Conservation (phyloP, 2,329 filamentous ascomycete species). For the Tetracladium maxilliforme region DNA sequence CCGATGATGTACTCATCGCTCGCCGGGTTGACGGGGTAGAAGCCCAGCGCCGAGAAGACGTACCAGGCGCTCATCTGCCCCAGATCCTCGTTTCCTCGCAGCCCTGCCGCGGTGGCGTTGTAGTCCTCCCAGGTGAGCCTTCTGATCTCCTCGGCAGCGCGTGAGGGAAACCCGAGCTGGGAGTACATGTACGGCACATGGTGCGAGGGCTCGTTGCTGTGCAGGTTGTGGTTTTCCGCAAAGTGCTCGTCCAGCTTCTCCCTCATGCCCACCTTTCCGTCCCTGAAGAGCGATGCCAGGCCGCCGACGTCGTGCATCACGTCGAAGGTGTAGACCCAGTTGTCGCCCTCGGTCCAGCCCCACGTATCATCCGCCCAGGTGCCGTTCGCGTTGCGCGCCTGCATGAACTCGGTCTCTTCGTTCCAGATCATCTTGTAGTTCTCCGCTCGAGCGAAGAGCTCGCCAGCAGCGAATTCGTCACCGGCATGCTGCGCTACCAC, state of each 20-base stretch:
- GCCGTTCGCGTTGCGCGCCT: slow-evolving; percentile 28
- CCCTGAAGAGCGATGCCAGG: slow-evolving; percentile 22
- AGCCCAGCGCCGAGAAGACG: slow-evolving; percentile 27
- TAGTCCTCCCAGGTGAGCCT: slow-evolving; percentile 23
- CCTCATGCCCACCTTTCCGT: slow-evolving; percentile 19
- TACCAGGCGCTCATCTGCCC: slow-evolving; percentile 36
- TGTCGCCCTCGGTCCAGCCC: slow-evolving; percentile 32
- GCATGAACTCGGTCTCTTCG: slow-evolving; percentile 26
- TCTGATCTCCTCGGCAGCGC: slow-evolving; percentile 21
- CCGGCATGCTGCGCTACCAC: slow-evolving; percentile 22
- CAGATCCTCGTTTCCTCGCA: slow-evolving; percentile 31
- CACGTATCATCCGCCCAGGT: slow-evolving; percentile 25
- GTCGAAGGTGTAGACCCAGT: slow-evolving; percentile 34
- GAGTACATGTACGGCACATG: slow-evolving; percentile 31
- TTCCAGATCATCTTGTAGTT: slow-evolving; percentile 28
- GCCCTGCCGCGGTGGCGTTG: slow-evolving; percentile 26
- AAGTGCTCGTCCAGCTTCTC: slow-evolving; percentile 28
- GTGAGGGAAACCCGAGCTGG: slow-evolving; percentile 20
- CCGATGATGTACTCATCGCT: slow-evolving; percentile 28
- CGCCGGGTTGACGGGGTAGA: slow-evolving; percentile 29
- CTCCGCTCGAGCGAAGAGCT: slow-evolving; percentile 18
- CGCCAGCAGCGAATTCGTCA: slow-evolving; percentile 13
- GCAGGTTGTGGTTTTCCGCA: slow-evolving; percentile 26
- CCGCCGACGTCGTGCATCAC: slow-evolving; percentile 28
- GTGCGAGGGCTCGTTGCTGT: slow-evolving; percentile 30